Evolutionary conservation across 1,284 basidiomycete species (phyloP).

Genomic region (Cryptococcus sp.): DNA sequence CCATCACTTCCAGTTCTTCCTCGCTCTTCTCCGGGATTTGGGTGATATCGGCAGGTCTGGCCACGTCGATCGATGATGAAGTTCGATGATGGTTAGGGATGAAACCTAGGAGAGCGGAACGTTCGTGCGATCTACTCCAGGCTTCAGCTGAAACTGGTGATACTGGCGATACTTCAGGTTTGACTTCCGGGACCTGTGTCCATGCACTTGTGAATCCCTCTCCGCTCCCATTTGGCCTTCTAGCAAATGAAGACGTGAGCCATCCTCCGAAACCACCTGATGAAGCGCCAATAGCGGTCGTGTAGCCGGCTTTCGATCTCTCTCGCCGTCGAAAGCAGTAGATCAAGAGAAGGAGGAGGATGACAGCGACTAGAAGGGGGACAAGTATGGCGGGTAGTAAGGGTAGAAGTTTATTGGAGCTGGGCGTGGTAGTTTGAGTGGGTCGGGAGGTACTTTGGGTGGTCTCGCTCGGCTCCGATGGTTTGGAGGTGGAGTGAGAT

Average conservation of each 20-base stretch:
- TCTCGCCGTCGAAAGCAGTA: conserved; percentile 4
- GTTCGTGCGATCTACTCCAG: conserved; percentile 10
- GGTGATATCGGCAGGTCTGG: not conserved
- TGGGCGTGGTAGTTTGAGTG: not conserved
- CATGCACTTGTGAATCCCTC: not conserved
- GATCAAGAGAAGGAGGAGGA: conserved; percentile 6
- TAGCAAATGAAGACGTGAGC: not conserved
- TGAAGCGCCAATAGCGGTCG: conserved; percentile 1
- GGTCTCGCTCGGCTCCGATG: not conserved
- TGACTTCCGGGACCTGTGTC: not conserved
- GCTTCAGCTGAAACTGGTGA: not conserved
- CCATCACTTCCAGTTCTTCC: conserved; percentile 10
- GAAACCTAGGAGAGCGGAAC: conserved; percentile 18
- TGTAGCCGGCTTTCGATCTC: not conserved
- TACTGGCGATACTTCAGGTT: too few relatives aligned
- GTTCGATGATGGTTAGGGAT: conserved; percentile 16
- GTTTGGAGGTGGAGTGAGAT: not conserved
- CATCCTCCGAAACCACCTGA: conserved; percentile 3
- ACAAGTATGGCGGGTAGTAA: conserved; percentile 8
- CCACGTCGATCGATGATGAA: not conserved
- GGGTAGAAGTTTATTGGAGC: conserved; percentile 3
- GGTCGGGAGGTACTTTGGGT: not conserved
- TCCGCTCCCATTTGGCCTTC: not conserved
- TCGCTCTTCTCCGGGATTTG: not conserved
- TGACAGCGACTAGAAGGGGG: conserved; percentile 5